Conservation (phyloP, 2,329 filamentous ascomycete genomes). For the Fusarium caatingaense region DNA sequence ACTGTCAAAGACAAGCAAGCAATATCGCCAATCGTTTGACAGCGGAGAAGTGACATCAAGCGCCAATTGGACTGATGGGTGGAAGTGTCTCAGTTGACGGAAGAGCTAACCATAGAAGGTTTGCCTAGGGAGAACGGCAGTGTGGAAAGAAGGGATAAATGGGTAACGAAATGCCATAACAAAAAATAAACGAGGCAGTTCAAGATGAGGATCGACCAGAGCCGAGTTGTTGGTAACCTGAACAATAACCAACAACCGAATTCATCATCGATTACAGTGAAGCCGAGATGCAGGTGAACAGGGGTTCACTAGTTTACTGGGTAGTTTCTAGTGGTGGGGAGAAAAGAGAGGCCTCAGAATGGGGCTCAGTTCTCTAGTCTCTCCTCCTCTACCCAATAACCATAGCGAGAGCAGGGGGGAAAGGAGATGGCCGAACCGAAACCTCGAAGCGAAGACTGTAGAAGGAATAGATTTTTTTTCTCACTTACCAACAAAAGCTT, state of each 20-base stretch:
- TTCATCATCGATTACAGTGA: conserved; percentile 1
- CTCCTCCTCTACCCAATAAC: conserved; percentile 23
- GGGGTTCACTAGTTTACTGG: conserved; percentile 17
- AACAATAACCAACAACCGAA: not conserved
- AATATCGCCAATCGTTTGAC: conserved; percentile 37
- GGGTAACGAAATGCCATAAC: conserved; percentile 45
- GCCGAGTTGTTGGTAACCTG: conserved; percentile 16
- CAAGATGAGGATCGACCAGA: conserved; percentile 32
- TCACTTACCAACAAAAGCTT: conserved; percentile 69
- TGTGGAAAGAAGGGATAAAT: conserved; percentile 11
- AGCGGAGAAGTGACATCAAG: conserved; percentile 29
- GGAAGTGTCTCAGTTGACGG: conserved; percentile 45
- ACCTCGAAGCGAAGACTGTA: conserved; percentile 22
- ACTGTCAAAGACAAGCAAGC: conserved; percentile 39
- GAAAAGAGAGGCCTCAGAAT: conserved; percentile 33
- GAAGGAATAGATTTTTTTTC: conserved; percentile 27
- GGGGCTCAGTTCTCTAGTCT: conserved; percentile 25
- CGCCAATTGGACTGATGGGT: conserved; percentile 32
- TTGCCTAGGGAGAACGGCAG: not conserved
- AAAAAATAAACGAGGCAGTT: not conserved
- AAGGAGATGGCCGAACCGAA: conserved; percentile 34
- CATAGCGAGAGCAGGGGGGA: conserved; percentile 21
- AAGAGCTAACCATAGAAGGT: not conserved
- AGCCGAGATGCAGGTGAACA: conserved; percentile 18
- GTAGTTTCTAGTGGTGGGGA: conserved; percentile 37